These are phyloP conservation scores for Pecoramyces ruminantium DNA, from an alignment of 192 early-diverging fungal genomes.

Conservation along the genomic window DNA sequence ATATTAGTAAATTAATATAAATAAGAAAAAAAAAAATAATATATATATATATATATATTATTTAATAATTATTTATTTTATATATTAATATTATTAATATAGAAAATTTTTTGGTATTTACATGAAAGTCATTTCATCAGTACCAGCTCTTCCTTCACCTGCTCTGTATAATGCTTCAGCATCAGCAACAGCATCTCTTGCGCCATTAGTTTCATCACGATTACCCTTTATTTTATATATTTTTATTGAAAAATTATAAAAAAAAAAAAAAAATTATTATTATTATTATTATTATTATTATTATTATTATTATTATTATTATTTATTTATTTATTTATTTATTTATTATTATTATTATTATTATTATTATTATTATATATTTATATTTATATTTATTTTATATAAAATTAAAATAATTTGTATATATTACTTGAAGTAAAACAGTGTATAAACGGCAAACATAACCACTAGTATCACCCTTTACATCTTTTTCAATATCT, in stretches of 20 bases:
- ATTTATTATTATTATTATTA: too few species aligned
- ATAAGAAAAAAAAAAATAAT: too few species aligned
- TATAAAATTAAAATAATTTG: too few species aligned
- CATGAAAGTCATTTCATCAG: conserved; percentile 24
- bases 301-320: too few species aligned
- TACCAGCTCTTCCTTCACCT: conserved; percentile 19
- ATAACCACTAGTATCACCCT: conserved; percentile 11
- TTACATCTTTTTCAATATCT: conserved; percentile 8
- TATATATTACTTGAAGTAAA: conserved; percentile 4
- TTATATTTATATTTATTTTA: too few species aligned
- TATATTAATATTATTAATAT: conserved; percentile 7
- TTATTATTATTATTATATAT: too few species aligned
- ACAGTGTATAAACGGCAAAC: conserved; percentile 8
- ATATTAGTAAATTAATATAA: background rate
- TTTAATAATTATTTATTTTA: too few species aligned
- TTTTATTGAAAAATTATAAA: too few species aligned
- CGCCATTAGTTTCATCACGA: conserved; percentile 9
- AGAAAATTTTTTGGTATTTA: conserved; percentile 5
- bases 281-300: too few species aligned
- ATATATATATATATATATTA: background rate
- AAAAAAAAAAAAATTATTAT: too few species aligned
- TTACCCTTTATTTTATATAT: too few species aligned
- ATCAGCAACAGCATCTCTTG: conserved; percentile 13
- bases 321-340: too few species aligned
- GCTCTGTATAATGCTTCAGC: conserved; percentile 21